Evolutionary conservation across 2,329 filamentous ascomycete genomes (phyloP), one percentile per base, ranked within the genome.

Genomic region (Magnaporthales sp.): DNA sequence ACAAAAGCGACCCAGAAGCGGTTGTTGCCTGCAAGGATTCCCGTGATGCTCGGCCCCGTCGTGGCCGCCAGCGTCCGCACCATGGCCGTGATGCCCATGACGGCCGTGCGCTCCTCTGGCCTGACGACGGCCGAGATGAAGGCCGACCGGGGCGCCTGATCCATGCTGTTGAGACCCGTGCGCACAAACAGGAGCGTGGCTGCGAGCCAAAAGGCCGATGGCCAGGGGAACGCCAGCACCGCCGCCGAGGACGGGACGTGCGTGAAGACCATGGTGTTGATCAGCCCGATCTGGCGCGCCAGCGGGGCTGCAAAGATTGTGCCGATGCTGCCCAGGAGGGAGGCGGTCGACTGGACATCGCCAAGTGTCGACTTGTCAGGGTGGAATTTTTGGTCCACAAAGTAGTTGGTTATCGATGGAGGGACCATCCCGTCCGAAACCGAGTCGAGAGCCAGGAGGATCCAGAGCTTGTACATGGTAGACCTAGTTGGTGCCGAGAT

Each of bases 31-130:
- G 86, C 86, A 15, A 89, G 73, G 0, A 82, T 69, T 0, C 86
- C 86, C 0, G 86, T 88, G 1, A 87, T 72, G 0, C 77, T 83
- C 0, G 86, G 86, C 0, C 86, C 81, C 0, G 79, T 73, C 67
- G 80, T 86, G 68, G 85, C 81, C 0, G 86, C 85, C 11, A 90
- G 71, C 0, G 86, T 90, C 7, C 87, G 79, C 30, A 89, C 68
- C 72, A 86, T 86, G 62, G 78, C 80, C 0, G 87, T 89, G 70
- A 91, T 87, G 13, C 88, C 88, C 86, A 90, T 88, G n/a, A 88
- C 86, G 0, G 87, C 88, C 0, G 88, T 91, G 1, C 88, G 79
- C 74, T 91, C 88, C 66, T 86, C 83, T 0, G 87, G 84, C 68
- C 81, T 83, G 2, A 90, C 87, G 0, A 89, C 86, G 0, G 87